Base-by-base conservation (phyloP, 345 rosid species). In the Turnera subulata region DNA sequence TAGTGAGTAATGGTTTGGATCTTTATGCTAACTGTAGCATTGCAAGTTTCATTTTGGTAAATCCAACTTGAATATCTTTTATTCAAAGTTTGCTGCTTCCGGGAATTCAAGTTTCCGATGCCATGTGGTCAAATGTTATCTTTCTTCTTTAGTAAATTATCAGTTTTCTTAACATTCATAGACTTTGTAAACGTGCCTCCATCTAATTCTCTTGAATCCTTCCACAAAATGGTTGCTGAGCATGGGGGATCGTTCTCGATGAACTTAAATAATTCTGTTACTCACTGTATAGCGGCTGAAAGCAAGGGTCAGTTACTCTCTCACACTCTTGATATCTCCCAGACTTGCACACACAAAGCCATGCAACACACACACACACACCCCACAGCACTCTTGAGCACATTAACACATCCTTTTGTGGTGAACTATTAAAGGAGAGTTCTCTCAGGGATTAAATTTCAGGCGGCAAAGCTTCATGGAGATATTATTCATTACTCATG, bases 191-290 rank as follows among this genome's bases (percentile, higher is more conserved):
- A 92, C 70, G 75, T 79, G 68, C 91, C 91, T 70, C 64, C 83
- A 24, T 64, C 76, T 11, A 38, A 80, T 57, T 66, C 91, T 64
- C 75, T 86, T 26, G 93, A 86, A 74, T 62, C 74, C 14, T 80
- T 89, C 71, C 97, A 83, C 79, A 89, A 84, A 79, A 82, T 86
- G 86, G 86, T 86, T 71, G 93, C 72, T 59, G 88, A 89, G 81
- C 85, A 89, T 80, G 98, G 97, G 17, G 99, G 98, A 46, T 67
- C 65, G 43, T 92, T 92, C 73, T 89, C 99, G 8, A 92, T 89
- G 99, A 92, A 92, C 76, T 63, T 89, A 72, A 92, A 92, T 76
- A 77, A 69, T 51, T 68, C 91, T 14, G 98, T 92, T 58, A 92
- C 93, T 50, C 98, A 89, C 68, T 83, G 95, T 66, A 67, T 84